Base-by-base conservation (phyloP, 2,329 filamentous ascomycete genomes). In the Cyphellophora attinorum region DNA sequence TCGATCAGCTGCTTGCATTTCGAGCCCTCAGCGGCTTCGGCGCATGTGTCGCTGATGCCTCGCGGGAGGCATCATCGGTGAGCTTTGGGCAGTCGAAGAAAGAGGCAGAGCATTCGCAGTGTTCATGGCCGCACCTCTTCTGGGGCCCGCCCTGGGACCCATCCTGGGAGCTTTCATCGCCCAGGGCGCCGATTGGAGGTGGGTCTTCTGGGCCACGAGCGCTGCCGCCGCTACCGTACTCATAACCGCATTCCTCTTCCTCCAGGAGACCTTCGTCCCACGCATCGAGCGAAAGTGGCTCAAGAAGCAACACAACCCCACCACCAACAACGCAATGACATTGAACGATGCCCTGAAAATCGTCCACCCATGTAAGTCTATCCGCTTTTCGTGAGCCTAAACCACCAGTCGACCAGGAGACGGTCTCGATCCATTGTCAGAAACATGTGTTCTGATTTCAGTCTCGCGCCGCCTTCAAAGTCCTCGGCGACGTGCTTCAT, bases 131-230 rank as follows among this genome's bases (percentile, higher is more conserved):
- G 67, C 65, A 5, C 74, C 75, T 1, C 58, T 79, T 1, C 62
- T 77, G 2, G 70, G 45, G 2, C 41, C 45, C 18, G 44, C 41
- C 5, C 57, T 77, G n/a, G 76, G 75, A 0, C 76, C 76, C 1
- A 72, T 80, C 2, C 65, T 68, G 1, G 74, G 74, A 11, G 74
- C 70, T 0, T 79, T 74, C 48, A 70, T 80, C 23, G 63, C 71
- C 2, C 56, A 72, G 43, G 40, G 38, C 17, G 40, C 47, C 17
- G 37, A 40, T 15, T 39, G 46, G 41, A 16, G 43, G 31, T 34
- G 47, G 47, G 5, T 46, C 42, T n/a, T n/a, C n/a, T n/a, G n/a
- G n/a, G n/a, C n/a, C n/a, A n/a, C n/a, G n/a, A n/a, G n/a, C n/a
- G n/a, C 27, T 35, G 55, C 79, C 68, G 56, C 64, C 70, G 1